Evolutionary conservation across 768 basidiomycete species (phyloP), one percentile per base, ranked within the genome.

Genomic region (Termitomyces sp.): DNA sequence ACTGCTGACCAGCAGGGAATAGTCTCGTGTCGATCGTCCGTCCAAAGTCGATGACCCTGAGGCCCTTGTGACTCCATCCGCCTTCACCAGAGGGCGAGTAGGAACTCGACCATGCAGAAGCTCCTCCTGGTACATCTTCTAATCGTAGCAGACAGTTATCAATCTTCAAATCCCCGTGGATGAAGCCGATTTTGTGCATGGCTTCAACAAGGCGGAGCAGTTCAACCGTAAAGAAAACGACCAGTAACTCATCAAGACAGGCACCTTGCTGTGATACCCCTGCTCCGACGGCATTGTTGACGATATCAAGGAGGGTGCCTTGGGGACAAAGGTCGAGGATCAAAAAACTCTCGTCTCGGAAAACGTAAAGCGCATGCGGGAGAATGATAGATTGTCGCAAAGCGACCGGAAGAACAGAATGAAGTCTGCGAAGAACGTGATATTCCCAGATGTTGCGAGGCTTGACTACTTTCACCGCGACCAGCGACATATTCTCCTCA

Each of bases 131-230:
- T 4, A 90, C 86, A 54, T 92, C 89, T 63, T 93, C 89, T 48
- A 99, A 80, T 5, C 97, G 86, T 9, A 98, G 78, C n/a, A 99
- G 82, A 70, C 95, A 97, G 74, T 99, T 99, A 75, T 99, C 97
- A 71, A 98, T 97, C 78, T 99, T 99, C 63, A 99, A 82, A 74
- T 99, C 97, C 35, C 97, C 96, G 67, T 99, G 97, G 65, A 99
- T 91, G 75, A 98, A 92, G 12, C 93, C 92, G 0, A 80, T 76
- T 16, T 68, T 58, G 70, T 98, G 97, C 70, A 98, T 82, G 18
- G 81, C 86, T 68, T 95, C 94, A 46, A 98, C 73, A 10, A 91
- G 74, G 30, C 87, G 87, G 41, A 98, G 73, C 6, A 98, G 83
- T 71, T 98, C 97, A 67, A 96, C 81, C 28, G 90, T 81, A 81